Percentiles rank a stretch among this genome's conserved stretches.
Evolutionary conservation across 257 asterid genomes (phyloP).

Genomic region (Fraxinus excelsior): DNA sequence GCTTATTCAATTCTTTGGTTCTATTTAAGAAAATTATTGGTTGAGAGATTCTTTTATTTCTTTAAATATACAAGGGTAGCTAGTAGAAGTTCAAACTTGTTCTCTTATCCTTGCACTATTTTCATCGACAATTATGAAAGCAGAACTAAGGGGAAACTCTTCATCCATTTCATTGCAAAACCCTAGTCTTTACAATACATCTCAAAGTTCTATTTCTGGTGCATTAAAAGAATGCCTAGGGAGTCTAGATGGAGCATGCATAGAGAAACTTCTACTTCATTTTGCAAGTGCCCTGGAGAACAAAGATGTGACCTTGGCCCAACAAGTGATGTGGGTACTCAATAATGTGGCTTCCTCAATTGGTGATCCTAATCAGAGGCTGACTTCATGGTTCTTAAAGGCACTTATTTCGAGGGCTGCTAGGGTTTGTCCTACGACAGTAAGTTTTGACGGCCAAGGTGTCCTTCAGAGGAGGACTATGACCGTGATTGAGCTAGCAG

Average conservation of each 20-base stretch:
- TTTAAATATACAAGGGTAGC: constrained; percentile 27
- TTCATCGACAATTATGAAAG: constrained; percentile 39
- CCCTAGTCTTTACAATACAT: constrained; percentile 37
- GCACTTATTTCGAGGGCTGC: constrained; percentile 67
- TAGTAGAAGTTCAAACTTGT: constrained; percentile 19
- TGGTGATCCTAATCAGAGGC: constrained; percentile 78
- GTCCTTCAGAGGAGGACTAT: constrained; percentile 39
- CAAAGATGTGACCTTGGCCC: constrained; percentile 78
- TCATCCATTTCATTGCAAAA: constrained; percentile 39
- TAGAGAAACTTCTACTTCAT: constrained; percentile 73
- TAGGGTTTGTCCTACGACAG: constrained; percentile 52
- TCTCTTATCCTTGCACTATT: background rate
- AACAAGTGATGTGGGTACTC: constrained; percentile 92
- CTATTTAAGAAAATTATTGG: constrained; percentile 16
- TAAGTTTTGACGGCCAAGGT: constrained; percentile 29
- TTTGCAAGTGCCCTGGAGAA: constrained; percentile 68
- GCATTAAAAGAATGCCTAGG: constrained; percentile 55
- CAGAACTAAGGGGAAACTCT: constrained; percentile 47
- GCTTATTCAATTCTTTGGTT: background rate
- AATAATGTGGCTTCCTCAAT: constrained; percentile 72
- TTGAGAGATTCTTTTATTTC: constrained; percentile 21
- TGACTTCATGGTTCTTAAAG: constrained; percentile 62
- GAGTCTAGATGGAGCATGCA: constrained; percentile 73
- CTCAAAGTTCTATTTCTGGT: constrained; percentile 47
- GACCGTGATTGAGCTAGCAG: constrained; percentile 75